Base-by-base conservation (phyloP, 1,284 basidiomycete species). In the Puccinia coronata region DNA sequence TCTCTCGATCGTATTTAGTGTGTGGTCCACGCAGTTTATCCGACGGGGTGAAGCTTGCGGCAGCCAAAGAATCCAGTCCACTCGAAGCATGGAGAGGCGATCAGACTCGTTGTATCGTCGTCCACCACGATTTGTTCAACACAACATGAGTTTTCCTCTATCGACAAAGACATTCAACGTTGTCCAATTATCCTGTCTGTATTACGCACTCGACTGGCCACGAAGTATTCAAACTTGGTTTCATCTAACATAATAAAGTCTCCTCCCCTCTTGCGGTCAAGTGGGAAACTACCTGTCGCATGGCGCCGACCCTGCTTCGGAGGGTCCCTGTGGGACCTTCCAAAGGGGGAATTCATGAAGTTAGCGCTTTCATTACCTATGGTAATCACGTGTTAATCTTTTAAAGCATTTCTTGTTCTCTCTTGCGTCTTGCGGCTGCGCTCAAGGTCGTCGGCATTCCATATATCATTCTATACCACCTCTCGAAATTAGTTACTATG, bases 121-220 rank as follows among this genome's bases (percentile, higher is more conserved):
- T 74, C 51, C 71, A 74, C 23, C 39, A 36, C 51, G 71, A 74
- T 28, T 18, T 74, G 47, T 74, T 74, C 71, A 59, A 74, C 47
- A 74, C 43, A 41, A 59, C 71, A 70, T 70, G 34, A 63, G 59
- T 34, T 39, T 34, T 34, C 23, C 49, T 51, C 12, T 20, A 51
- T 20, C 49, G 18, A 14, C 4, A 20, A 51, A 51, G 8, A 51
- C 49, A 4, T 12, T 20, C 49, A 20, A 51, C 49, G 4, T 51
- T 20, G 8, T 20, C 49, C 49, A 20, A 20, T 43, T 20, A 51
- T 20, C 49, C 49, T 9, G 11, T 14, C 49, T 51, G 18, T 51
- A 51, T 51, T 51, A 43, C 16, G 43, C 16, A 51, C 49, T 51
- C 4, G 18, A 51, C 4, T 51, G 49, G 18, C 23, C 49, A 51